Base-by-base conservation (phyloP, 495 filamentous ascomycete species). In the Xylaria sp. region DNA sequence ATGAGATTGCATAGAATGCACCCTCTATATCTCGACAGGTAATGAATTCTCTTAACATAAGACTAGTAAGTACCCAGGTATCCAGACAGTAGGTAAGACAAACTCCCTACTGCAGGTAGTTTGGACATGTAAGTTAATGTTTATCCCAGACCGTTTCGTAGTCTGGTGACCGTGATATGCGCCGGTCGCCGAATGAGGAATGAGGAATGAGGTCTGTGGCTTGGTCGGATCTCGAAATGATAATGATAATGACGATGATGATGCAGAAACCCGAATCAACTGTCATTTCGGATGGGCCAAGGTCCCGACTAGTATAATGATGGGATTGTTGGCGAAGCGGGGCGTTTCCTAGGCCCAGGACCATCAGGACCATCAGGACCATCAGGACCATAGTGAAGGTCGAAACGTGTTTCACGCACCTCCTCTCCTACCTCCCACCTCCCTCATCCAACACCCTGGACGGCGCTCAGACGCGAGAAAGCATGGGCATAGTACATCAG, bases 361-460 rank as follows among this genome's bases (percentile, higher is more conserved):
- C 5, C 19, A n/a, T 17, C 57, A 59, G n/a, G 33, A 71, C 75
- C 64, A 70, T 70, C 65, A 48, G 59, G 67, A 4, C 5, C 19
- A n/a, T 17, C 57, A 59, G n/a, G 33, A 71, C 75, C 64, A 70
- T 70, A 53, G 57, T 24, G 41, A 73, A 72, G 70, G 78, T 74
- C 79, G 69, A 82, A 80, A 82, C 77, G 77, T 79, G 81, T 81
- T 82, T 83, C 81, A 81, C 71, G 66, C 67, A 67, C 65, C 75
- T 77, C 61, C 61, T 71, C 67, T 8, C 35, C 4, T 37, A 37
- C 35, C 35, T 37, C 3, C 35, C 8, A 37, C 35, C 35, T 4
- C 8, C 35, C 35, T 50, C 43, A 41, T 15, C 31, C 35, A 12
- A 31, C n/a, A 40, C 33, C 58, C 68, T 63, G 24, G 24, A 33